Base-by-base conservation (phyloP, 2,329 filamentous ascomycete species). In the Arthrobotrys conoides region DNA sequence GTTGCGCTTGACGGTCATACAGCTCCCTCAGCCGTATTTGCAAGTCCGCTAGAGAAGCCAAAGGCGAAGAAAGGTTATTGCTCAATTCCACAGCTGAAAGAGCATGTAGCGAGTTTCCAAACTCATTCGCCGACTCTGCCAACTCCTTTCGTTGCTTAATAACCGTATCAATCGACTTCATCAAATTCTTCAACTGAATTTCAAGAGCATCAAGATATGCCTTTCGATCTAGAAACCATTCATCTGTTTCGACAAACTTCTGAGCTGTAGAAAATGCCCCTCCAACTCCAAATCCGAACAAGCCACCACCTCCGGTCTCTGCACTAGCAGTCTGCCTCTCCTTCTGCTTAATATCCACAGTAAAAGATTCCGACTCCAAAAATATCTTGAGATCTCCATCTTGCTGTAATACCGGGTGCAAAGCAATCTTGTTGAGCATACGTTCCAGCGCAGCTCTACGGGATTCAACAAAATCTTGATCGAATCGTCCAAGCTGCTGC, bases 141-240 rank as follows among this genome's bases (percentile, higher is more conserved):
- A 99, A 91, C 61, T 93, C 93, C 86, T 97, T 97, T 73, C 96
- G 91, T 85, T 99, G 96, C 41, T 88, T 88, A 0, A 99, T 93
- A 84, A 99, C 96, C 5, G 90, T 92, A 83, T 99, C 96, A 85
- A 97, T 96, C 18, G 94, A 92, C 85, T 97, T 98, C 82, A 97
- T 88, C 16, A 98, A 87, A 9, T 92, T 91, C 84, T 94, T 97
- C 78, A 97, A 88, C 84, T 98, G 95, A 82, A 90, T 94, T 83
- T 98, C 94, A 44, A 98, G 88, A 3, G 94, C 94, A 84, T 99
- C 96, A 10, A 99, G 89, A 83, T 99, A 99, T 70, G 98, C 90
- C 82, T 91, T 93, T 79, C 96, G 93, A 81, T 99, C 96, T 82
- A 99, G 95, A 86, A 99, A 99, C 96, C 95, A 99, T 91, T 99